A percentile compares a stretch with the other conserved stretches of the same genome.
Conservation (phyloP, 2,329 filamentous ascomycete genomes). For the Nothopassalora personata region DNA sequence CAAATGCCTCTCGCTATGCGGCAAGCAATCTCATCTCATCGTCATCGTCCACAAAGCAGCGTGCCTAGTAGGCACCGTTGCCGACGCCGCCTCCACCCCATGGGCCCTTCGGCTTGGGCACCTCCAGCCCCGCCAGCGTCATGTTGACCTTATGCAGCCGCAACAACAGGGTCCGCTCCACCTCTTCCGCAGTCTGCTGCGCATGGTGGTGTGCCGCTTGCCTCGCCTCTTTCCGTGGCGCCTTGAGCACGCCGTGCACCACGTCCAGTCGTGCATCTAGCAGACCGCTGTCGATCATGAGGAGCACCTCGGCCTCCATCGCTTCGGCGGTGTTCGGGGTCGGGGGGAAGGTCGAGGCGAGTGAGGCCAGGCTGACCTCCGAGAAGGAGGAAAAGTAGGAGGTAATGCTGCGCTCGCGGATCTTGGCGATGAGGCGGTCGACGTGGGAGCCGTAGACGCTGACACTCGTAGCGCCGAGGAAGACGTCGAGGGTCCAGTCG, state of each 20-base stretch:
- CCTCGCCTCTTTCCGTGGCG: slow-evolving; percentile 62
- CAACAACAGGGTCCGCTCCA: slow-evolving; percentile 69
- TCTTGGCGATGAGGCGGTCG: slow-evolving; percentile 61
- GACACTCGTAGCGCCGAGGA: slow-evolving; percentile 53
- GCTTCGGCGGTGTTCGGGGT: slow-evolving; percentile 35
- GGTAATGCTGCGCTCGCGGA: slow-evolving; percentile 86
- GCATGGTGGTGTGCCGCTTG: slow-evolving; percentile 64
- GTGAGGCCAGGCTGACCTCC: slow-evolving; percentile 71
- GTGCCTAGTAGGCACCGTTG: slow-evolving; percentile 7
- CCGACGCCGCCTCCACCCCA: slow-evolving; percentile 6
- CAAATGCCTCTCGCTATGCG: slow-evolving; percentile 1
- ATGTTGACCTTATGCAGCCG: slow-evolving; percentile 74
- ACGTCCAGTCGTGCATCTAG: slow-evolving; percentile 79
- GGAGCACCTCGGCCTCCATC: slow-evolving; percentile 68
- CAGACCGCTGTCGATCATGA: slow-evolving; percentile 67
- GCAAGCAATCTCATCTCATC: not conserved
- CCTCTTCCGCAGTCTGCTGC: slow-evolving; percentile 62
- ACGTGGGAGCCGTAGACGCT: slow-evolving; percentile 49
- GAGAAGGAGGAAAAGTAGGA: slow-evolving; percentile 92
- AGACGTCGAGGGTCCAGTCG: slow-evolving; percentile 87
- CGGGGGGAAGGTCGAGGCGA: slow-evolving; percentile 68
- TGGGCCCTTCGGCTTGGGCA: slow-evolving; percentile 17
- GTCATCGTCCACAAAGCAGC: not conserved
- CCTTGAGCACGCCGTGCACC: slow-evolving; percentile 72
- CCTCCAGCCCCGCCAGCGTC: slow-evolving; percentile 66